These are phyloP conservation scores for Hypsizygus ulmarius DNA, from an alignment of 1,284 basidiomycete species.

Conservation along the genomic window DNA sequence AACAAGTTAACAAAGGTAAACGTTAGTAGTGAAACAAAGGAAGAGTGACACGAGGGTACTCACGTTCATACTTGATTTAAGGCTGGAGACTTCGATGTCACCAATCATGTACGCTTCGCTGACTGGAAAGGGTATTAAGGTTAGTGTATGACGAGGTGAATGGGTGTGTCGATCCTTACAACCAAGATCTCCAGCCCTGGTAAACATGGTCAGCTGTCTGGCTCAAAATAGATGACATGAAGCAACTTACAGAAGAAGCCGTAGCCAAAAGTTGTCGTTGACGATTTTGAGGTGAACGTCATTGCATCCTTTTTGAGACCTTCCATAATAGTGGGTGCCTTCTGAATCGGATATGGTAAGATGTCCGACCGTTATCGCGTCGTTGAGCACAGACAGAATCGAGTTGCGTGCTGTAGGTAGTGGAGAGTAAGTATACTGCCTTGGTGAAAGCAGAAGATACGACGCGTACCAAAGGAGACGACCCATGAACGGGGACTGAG, in stretches of 20 bases:
- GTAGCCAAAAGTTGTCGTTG: conserved; percentile 78
- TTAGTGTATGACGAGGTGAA: conserved; percentile 6
- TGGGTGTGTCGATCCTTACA: conserved; percentile 43
- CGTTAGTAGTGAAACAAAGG: conserved; percentile 12
- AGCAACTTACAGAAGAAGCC: conserved; percentile 52
- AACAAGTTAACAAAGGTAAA: conserved; percentile 31
- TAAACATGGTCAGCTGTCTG: too few relatives aligned
- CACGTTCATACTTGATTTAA: conserved; percentile 78
- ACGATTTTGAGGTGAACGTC: conserved; percentile 63
- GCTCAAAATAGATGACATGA: too few relatives aligned
- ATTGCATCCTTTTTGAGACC: conserved; percentile 48
- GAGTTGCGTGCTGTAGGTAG: conserved; percentile 54
- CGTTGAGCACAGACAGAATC: conserved; percentile 56
- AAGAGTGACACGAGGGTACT: conserved; percentile 30
- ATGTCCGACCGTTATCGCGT: conserved; percentile 57
- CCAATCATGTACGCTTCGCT: conserved; percentile 89
- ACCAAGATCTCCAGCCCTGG: conserved; percentile 59
- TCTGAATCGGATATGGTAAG: conserved; percentile 63
- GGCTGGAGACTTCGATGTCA: conserved; percentile 70
- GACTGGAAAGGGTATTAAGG: conserved; percentile 44
- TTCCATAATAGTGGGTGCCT: conserved; percentile 57
- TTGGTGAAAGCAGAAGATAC: background rate
- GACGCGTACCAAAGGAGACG: conserved; percentile 39
- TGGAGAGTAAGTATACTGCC: conserved; percentile 2
- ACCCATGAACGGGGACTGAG: conserved; percentile 46